phyloP scores from a whole-genome alignment of 371 early-diverging fungal species.

The Blakeslea trispora region DNA sequence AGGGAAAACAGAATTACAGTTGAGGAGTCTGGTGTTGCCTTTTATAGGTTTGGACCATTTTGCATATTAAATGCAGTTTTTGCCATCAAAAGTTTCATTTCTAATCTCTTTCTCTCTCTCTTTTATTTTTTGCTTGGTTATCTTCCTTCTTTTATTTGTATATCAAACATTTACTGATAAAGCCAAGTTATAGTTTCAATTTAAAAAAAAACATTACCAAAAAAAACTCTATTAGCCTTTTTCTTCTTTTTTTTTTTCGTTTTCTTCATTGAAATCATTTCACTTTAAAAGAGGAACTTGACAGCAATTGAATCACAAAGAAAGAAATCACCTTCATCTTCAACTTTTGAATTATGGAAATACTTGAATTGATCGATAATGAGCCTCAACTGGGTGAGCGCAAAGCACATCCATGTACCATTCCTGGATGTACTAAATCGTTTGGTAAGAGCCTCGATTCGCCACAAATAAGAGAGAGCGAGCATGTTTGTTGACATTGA shows the following conservation, averaged over 20 bases:
- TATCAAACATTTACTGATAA: too few species aligned
- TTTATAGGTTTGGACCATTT: too few species aligned
- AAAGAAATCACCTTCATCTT: neutral
- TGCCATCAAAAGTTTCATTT: neutral
- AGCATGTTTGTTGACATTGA: too few species aligned
- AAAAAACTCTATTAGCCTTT: too few species aligned
- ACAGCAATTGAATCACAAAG: neutral
- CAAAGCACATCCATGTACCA: conserved; percentile 35
- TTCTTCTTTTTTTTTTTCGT: neutral
- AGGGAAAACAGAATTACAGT: too few species aligned
- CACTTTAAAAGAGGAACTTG: conserved; percentile 2
- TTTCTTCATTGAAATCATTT: neutral
- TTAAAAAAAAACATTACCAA: too few species aligned
- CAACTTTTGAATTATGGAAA: conserved; percentile 47
- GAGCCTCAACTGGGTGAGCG: conserved; percentile 36
- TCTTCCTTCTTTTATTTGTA: neutral
- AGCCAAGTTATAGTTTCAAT: too few species aligned
- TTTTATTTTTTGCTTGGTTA: neutral
- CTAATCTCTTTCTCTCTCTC: conserved; percentile 4
- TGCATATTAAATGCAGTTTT: neutral
- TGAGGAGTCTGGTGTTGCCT: too few species aligned
- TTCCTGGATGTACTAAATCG: conserved; percentile 34
- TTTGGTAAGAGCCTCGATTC: conserved; percentile 33
- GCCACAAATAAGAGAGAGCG: too few species aligned
- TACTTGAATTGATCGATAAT: conserved; percentile 62